A percentile compares a stretch with the other conserved stretches of the same genome.
phyloP scores from a whole-genome alignment of 805 yeast genomes.

The Kodamaea restingae region DNA sequence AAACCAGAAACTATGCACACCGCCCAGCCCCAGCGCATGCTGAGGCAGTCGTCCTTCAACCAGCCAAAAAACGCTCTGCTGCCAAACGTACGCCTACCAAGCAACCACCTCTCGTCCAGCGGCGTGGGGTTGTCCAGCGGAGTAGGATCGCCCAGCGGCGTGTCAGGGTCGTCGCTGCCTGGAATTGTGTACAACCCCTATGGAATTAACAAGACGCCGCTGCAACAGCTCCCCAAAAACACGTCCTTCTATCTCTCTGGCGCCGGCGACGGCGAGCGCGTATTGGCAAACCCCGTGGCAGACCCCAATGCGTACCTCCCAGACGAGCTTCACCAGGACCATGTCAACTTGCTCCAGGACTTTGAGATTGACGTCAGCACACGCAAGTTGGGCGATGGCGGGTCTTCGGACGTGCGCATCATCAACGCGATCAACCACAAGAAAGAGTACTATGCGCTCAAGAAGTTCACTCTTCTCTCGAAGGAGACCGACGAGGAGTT shows the following conservation, averaged over 20 bases:
- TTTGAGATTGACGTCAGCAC: slow-evolving; percentile 42
- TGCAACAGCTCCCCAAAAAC: slow-evolving; percentile 21
- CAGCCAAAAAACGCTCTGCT: background rate
- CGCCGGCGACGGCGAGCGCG: slow-evolving; percentile 40
- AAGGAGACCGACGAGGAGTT: slow-evolving; percentile 63
- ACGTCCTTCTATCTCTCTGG: slow-evolving; percentile 25
- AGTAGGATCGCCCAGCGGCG: slow-evolving; percentile 2
- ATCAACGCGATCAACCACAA: slow-evolving; percentile 36
- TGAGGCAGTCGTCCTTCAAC: slow-evolving; percentile 4
- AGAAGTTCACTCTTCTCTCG: slow-evolving; percentile 55
- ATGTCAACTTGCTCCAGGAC: slow-evolving; percentile 49
- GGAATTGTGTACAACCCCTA: slow-evolving; percentile 62
- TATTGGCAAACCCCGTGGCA: slow-evolving; percentile 58
- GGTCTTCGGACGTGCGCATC: slow-evolving; percentile 60
- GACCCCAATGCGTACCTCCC: slow-evolving; percentile 68
- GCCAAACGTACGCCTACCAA: slow-evolving; percentile 5
- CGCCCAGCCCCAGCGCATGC: slow-evolving; percentile 1
- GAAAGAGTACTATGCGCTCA: slow-evolving; percentile 55
- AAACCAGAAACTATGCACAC: slow-evolving; percentile 21
- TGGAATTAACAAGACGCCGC: slow-evolving; percentile 42
- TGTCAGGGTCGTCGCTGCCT: slow-evolving; percentile 4
- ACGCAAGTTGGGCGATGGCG: slow-evolving; percentile 65
- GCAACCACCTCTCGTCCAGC: no score
- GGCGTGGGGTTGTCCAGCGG: no score
- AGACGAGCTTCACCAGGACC: slow-evolving; percentile 43